phyloP scores from a whole-genome alignment of 257 asterid species.

The Plantago major region DNA sequence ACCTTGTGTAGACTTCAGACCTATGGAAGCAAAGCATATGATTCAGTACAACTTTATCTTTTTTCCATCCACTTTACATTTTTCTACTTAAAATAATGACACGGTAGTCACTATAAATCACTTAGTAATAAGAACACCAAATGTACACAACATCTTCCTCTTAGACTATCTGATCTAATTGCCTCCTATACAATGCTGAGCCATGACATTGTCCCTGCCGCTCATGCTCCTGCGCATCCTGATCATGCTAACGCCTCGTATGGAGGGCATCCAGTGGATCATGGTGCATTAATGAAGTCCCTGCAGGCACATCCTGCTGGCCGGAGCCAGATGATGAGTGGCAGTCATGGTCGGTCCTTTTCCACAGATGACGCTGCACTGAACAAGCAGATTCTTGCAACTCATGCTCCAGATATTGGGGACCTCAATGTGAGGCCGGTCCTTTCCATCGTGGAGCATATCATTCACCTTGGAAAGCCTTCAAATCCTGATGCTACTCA shows the following conservation, averaged over 20 bases:
- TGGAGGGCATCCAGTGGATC: constrained; percentile 18
- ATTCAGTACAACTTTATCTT: constrained; percentile 42
- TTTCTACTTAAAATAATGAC: background rate
- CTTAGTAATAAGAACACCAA: constrained; percentile 14
- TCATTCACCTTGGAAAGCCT: constrained; percentile 40
- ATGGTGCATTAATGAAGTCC: constrained; percentile 6
- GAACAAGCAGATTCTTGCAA: constrained; percentile 41
- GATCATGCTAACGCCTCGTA: constrained; percentile 2
- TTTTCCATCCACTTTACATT: background rate
- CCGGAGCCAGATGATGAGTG: constrained; percentile 27
- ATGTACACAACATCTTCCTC: constrained; percentile 18
- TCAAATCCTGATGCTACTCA: constrained; percentile 17
- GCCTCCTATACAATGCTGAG: constrained; percentile 16
- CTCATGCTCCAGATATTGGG: constrained; percentile 50
- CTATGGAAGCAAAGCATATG: constrained; percentile 55
- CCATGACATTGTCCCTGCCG: constrained; percentile 16
- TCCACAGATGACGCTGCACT: constrained; percentile 50
- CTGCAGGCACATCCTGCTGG: constrained; percentile 3
- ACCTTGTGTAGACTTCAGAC: constrained; percentile 34
- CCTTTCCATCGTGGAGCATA: constrained; percentile 52
- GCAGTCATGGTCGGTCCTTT: constrained; percentile 34
- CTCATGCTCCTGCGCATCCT: constrained; percentile 9
- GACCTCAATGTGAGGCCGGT: constrained; percentile 54
- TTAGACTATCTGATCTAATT: background rate
- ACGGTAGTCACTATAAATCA: constrained; percentile 31